Base-by-base conservation (phyloP, 78 protist genomes). In the Blattamonas nauphoetae region DNA sequence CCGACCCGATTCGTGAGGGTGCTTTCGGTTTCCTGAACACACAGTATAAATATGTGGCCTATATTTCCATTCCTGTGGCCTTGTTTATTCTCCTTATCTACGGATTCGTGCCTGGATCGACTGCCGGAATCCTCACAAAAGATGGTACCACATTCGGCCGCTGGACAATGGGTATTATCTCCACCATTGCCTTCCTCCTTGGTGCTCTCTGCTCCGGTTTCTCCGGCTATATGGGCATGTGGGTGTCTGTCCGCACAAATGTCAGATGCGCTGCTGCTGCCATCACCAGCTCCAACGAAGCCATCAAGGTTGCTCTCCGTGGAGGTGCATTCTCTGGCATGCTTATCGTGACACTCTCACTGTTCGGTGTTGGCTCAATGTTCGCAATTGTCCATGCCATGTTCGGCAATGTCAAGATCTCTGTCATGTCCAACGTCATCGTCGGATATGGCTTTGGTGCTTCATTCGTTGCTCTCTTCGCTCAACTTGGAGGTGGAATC, bases 391-490 rank as follows among this genome's bases (percentile, higher is more conserved):
- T 79, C 83, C 41, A 4, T 42, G 79, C 92, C 88, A n/a, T 92
- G 86, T 87, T 34, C 88, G 43, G 41, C 35, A 42, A 87, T 11
- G 43, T 90, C n/a, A 33, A 79, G 6, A 4, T 79, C 42, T 38
- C 42, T 5, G 43, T 6, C 41, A 6, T 79, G 29, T 92, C 95
- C 44, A 45, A 86, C 41, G 55, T 93, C 80, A 45, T 94, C 71
- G 93, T 82, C 21, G 96, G 93, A 1, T 94, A 90, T 41, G 94
- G 96, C 0, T 92, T 94, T 64, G 96, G 96, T 11, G 93, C 94
- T 33, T 90, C 93, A n/a, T 92, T 91, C 86, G 92, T 92, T 11
- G 96, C 96, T 2, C 91, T 94, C 44, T 94, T 94, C 88, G 81
- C 88, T 86, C 96, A 91, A 35, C 44, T 91, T 3, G 93, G 93